Base-by-base conservation (phyloP, 305 asterid genomes). In the Withania somnifera region DNA sequence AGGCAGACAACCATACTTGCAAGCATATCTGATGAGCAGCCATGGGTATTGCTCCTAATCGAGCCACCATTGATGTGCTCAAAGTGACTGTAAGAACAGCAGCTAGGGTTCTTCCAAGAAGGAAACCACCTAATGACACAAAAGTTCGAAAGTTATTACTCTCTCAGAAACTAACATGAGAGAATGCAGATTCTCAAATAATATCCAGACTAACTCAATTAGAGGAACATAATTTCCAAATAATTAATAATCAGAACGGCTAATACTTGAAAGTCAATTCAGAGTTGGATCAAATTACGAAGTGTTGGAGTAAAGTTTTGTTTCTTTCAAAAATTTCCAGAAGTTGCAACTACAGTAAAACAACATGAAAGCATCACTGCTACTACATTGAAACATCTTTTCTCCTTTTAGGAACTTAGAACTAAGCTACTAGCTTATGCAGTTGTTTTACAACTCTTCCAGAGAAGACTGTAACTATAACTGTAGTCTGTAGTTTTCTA, bases 11-110 rank as follows among this genome's bases (percentile, higher is more conserved):
- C 89, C 91, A 86, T 2, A 88, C 89, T 82, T 86, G 91, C 83
- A 88, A 79, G 84, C 91, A 88, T 85, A 88, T 88, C 64, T 88
- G 91, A 79, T 88, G 91, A 22, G 91, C 89, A 15, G 91, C 91
- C 91, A 88, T 86, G 56, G 91, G 83, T 51, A 88, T 38, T 32
- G 91, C 83, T 45, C 91, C 91, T 82, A 78, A 86, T 47, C 87
- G 91, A 83, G 91, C 89, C 8, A 89, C 91, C 88, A 85, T 88
- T 66, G 89, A 86, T 24, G 91, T 85, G 83, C 87, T 83, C 53
- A 88, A 83, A 19, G 89, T 88, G 63, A 86, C 84, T 40, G 89
- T 85, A 60, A 82, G 32, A 78, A 86, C 87, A 80, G 85, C 89
- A 50, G 91, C 87, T 13, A 88, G 86, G 45, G 91, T 88, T 85